Base-by-base conservation (phyloP, 768 basidiomycete species). In the Podaxis pistillaris region DNA sequence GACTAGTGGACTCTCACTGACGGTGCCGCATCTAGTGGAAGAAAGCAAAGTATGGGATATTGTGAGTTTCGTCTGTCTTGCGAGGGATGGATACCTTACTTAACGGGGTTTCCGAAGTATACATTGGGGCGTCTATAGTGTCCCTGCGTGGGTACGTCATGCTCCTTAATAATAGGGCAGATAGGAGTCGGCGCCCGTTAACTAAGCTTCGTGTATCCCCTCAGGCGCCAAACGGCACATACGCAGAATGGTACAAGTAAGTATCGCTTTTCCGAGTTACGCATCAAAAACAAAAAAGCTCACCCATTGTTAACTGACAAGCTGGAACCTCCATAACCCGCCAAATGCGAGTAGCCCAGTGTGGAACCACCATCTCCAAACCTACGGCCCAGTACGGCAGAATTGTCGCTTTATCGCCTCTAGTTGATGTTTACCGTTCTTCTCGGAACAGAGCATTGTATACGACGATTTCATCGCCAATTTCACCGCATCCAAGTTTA, bases 381-480 rank as follows among this genome's bases (percentile, higher is more conserved):
- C 74, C 0, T 86, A 79, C 56, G 86, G 85, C 17, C 74, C 68
- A 68, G 78, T 71, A 61, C 41, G 53, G 36, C 7, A 13, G 19
- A 8, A 56, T 36, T 0, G 9, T 36, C 13, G 4, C 22, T 50
- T 24, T 19, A 30, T 40, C 22, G 36, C 22, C 1, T 8, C 24
- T 11, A n/a, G n/a, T 47, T 19, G 11, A 19, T 19, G 2, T 44
- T 65, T n/a, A 63, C 47, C 44, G 6, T 9, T 56, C 22, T 4
- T 24, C 12, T 1, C 26, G 12, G 19, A 12, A 28, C 49, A 85
- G 82, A 64, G 80, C 30, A 71, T 84, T 2, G 64, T 79, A 4
- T 84, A 87, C 63, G 86, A 87, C 65, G 82, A 86, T 65, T 87
- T 87, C 65, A 83, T 87, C 47, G 70, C 78, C 1, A 73, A 79